Base-by-base conservation (phyloP, 140 eudicot species). In the Ambrosia hybrid region DNA sequence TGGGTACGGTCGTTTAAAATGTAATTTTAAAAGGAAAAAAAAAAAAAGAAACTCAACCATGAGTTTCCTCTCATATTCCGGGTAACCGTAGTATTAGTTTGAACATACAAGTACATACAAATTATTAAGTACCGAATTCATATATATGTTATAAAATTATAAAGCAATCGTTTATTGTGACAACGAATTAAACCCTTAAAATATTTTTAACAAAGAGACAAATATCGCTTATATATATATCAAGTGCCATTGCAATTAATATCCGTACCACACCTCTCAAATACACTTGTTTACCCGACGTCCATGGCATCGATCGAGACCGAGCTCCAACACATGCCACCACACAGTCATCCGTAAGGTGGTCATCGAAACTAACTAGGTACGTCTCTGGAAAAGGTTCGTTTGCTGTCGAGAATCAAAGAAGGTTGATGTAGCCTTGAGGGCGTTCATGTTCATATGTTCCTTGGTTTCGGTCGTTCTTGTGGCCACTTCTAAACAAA, bases 401-500 rank as follows among this genome's bases (percentile, higher is more conserved):
- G 13, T 45, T 45, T 26, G 57, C 66, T 8, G 58, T 48, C 48
- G 30, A 59, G 16, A 21, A 48, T 12, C 59, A 72, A 13, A 17
- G 14, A 38, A 33, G 6, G 43, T 62, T 46, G 80, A 76, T 45
- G 61, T 51, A 5, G 67, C 26, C 1, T 57, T 76, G 66, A 66
- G 80, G 74, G 80, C 9, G 10, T 41, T 68, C 16, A 15, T 76
- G 52, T 57, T 12, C 3, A 59, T 38, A 65, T 48, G 57, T 15
- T 41, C 52, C 21, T 16, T 76, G 39, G 14, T 59, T n/a, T 66
- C 61, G 36, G 69, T 76, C 9, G 48, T 67, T 45, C 53, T 57
- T 61, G 67, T 67, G 80, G 33, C 49, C 66, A 45, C 69, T 46
- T 69, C 74, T 10, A 76, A 76, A 49, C 69, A 76, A 65, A 45